These are phyloP conservation scores for Solanum virginianum DNA, from an alignment of 257 asterid species.

Conservation along the genomic window DNA sequence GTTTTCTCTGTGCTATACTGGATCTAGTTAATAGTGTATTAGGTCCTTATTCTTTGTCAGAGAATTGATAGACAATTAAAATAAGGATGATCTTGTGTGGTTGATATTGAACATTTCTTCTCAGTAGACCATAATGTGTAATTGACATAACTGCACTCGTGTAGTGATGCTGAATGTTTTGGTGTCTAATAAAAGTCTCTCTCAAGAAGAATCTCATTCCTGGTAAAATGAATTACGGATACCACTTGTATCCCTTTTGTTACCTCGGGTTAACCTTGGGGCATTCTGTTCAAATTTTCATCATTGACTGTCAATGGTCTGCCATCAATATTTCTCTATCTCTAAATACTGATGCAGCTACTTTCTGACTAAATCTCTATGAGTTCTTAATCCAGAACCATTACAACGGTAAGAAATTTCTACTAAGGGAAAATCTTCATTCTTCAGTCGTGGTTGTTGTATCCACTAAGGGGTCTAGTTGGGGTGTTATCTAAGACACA, in stretches of 20 bases:
- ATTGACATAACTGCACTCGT: neutral
- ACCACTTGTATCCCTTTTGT: neutral
- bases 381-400: neutral
- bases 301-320: neutral
- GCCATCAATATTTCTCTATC: neutral
- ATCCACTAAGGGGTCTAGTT: neutral
- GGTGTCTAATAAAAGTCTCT: neutral
- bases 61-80: neutral
- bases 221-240: neutral
- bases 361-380: neutral
- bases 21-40: neutral
- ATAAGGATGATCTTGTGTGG: neutral
- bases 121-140: neutral
- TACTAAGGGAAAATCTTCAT: neutral
- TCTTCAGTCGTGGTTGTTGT: neutral
- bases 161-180: neutral
- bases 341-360: neutral
- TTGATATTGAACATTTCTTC: neutral
- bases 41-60: neutral
- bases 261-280: neutral
- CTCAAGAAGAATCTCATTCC: neutral
- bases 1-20: neutral
- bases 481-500: neutral
- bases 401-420: neutral
- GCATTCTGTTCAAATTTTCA: neutral